These are phyloP conservation scores for Cruciata laevipes DNA, from an alignment of 257 asterid genomes.

Conservation along the genomic window DNA sequence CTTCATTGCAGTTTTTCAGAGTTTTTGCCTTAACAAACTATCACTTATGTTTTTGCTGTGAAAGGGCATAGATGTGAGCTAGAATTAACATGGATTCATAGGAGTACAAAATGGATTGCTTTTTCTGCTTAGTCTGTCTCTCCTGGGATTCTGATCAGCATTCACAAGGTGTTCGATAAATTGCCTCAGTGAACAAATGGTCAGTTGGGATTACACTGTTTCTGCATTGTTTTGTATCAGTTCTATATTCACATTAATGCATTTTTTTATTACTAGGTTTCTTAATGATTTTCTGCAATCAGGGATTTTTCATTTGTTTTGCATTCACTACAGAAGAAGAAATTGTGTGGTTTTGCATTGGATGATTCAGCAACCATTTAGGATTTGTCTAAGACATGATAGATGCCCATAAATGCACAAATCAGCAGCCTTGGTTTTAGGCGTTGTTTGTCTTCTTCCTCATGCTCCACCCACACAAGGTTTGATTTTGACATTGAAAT, in stretches of 20 bases:
- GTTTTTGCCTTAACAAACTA: too few species aligned
- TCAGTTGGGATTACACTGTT: background rate
- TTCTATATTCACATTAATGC: background rate
- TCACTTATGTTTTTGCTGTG: too few species aligned
- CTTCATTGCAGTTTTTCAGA: too few species aligned
- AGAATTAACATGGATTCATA: too few species aligned
- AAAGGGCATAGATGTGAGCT: too few species aligned
- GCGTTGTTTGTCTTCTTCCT: background rate
- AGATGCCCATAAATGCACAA: background rate
- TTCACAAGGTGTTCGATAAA: background rate
- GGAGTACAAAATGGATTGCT: too few species aligned
- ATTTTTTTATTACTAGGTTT: background rate
- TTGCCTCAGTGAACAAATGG: background rate
- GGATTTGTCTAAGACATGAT: conserved; percentile 1
- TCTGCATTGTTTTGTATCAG: background rate
- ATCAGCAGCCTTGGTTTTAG: background rate
- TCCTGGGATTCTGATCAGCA: background rate
- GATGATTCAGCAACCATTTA: conserved; percentile 10
- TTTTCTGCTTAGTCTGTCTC: too few species aligned
- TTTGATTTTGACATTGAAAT: background rate
- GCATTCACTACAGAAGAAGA: background rate
- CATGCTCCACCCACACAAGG: too few species aligned
- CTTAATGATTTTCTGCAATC: background rate
- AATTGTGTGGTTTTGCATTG: background rate
- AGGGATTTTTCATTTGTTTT: background rate